Evolutionary conservation across 108 stramenopile species (phyloP).

Genomic region (Fistulifera pelliculosa): DNA sequence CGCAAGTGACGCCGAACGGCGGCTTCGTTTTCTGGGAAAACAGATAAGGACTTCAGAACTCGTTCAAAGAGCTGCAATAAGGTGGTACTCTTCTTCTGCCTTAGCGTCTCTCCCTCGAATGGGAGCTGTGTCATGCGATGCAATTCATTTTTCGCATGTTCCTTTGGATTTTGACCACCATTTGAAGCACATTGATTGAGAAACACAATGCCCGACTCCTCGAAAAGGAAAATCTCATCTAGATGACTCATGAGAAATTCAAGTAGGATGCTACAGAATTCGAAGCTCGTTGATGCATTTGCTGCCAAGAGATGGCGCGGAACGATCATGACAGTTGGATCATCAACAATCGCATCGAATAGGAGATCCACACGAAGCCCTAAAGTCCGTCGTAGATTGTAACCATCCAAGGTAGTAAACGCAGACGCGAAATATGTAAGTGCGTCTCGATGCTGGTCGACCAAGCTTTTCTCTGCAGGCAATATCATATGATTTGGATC

Average conservation of each 20-base stretch:
- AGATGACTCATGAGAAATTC: conserved; percentile 67
- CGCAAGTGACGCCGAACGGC: conserved; percentile 79
- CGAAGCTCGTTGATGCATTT: conserved; percentile 57
- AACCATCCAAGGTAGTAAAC: conserved; percentile 77
- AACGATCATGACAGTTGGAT: conserved; percentile 61
- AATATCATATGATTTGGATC: conserved; percentile 1
- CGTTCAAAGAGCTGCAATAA: conserved; percentile 48
- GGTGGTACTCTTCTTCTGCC: conserved; percentile 17
- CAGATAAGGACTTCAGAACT: conserved; percentile 70
- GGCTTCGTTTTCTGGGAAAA: conserved; percentile 82
- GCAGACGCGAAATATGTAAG: conserved; percentile 83
- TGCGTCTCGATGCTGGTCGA: conserved; percentile 35
- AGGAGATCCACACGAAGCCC: conserved; percentile 62
- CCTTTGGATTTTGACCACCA: neutral
- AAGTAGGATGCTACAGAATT: conserved; percentile 71
- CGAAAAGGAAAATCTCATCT: conserved; percentile 23
- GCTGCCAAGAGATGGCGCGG: conserved; percentile 71
- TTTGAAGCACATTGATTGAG: neutral
- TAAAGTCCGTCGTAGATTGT: conserved; percentile 62
- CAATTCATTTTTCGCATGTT: neutral
- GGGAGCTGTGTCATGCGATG: neutral
- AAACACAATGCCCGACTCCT: conserved; percentile 5
- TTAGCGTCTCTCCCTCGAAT: conserved; percentile 9
- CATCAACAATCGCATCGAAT: conserved; percentile 68
- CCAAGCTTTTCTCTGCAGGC: neutral